A percentile compares a stretch with the other conserved stretches of the same genome.
phyloP scores from a whole-genome alignment of 495 filamentous ascomycete species.

The Trichocladium uniseriatum region DNA sequence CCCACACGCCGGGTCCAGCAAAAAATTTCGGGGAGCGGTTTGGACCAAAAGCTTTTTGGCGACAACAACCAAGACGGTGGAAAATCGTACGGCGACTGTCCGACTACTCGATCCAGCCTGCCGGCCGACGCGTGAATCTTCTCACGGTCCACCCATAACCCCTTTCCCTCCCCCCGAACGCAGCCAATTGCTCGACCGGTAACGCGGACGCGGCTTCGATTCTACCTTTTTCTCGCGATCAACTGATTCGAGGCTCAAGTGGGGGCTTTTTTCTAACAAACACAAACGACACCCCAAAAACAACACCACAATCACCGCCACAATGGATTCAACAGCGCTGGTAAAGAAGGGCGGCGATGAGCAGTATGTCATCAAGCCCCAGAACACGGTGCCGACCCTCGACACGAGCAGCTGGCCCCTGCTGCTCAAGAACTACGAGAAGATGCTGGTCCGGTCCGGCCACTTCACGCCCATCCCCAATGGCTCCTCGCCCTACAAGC shows the following conservation, averaged over 20 bases:
- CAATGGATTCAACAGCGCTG: conserved; percentile 10
- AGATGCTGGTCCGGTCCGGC: conserved; percentile 73
- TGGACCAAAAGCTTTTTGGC: neutral
- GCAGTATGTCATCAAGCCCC: conserved; percentile 82
- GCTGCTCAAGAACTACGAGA: conserved; percentile 85
- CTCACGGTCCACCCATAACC: conserved; percentile 15
- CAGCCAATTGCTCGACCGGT: neutral
- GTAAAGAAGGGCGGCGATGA: conserved; percentile 51
- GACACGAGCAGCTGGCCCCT: conserved; percentile 80
- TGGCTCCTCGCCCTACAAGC: conserved; percentile 75
- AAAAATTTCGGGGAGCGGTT: conserved; percentile 19
- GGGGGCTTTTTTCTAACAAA: neutral
- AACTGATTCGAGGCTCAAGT: neutral
- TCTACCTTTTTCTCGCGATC: neutral
- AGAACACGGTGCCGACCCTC: conserved; percentile 57
- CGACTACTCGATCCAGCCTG: conserved; percentile 14
- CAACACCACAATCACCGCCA: conserved; percentile 2
- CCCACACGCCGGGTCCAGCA: conserved; percentile 13
- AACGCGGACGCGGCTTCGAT: neutral
- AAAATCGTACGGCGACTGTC: conserved; percentile 17
- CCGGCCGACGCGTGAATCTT: conserved; percentile 14
- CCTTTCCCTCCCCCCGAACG: neutral
- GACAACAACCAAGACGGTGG: conserved; percentile 9
- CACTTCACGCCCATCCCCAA: conserved; percentile 92
- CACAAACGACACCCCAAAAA: neutral